phyloP scores from a whole-genome alignment of 2,329 filamentous ascomycete genomes.

The Trichoderma sp. region DNA sequence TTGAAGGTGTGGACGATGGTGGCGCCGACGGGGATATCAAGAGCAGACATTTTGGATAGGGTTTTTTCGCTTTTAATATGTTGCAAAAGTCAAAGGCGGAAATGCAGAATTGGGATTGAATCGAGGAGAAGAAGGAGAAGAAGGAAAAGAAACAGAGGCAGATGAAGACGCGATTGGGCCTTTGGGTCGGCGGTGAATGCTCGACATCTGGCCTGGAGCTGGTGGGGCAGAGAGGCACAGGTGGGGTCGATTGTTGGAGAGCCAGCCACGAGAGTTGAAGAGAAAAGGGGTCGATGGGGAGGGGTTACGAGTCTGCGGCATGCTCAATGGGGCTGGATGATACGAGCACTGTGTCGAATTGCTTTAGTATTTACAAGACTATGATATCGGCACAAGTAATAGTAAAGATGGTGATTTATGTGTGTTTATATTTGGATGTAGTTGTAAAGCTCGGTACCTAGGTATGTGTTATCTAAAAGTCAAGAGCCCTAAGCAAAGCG shows the following conservation, averaged over 20 bases:
- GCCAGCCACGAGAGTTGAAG: slow-evolving; percentile 3
- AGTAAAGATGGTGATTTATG: neutral
- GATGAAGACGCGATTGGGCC: neutral
- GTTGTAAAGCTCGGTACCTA: neutral
- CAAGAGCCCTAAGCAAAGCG: neutral
- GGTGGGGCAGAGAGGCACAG: slow-evolving; percentile 22
- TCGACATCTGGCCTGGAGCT: slow-evolving; percentile 18
- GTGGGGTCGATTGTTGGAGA: slow-evolving; percentile 11
- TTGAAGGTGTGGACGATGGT: slow-evolving; percentile 88
- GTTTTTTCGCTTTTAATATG: neutral
- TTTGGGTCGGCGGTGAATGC: slow-evolving; percentile 25
- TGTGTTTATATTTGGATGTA: neutral
- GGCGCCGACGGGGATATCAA: slow-evolving; percentile 61
- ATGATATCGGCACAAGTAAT: neutral
- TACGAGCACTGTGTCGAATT: neutral
- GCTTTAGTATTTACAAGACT: neutral
- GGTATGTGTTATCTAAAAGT: too few relatives aligned
- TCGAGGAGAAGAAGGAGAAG: neutral
- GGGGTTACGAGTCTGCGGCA: neutral
- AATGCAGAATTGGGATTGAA: neutral
- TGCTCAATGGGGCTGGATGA: neutral
- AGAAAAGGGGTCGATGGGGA: slow-evolving; percentile 14
- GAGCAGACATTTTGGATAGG: slow-evolving; percentile 52
- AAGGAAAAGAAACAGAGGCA: neutral
- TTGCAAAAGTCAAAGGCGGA: neutral